phyloP scores from a whole-genome alignment of 192 early-diverging fungal species.

The Kickxella alabastrina region DNA sequence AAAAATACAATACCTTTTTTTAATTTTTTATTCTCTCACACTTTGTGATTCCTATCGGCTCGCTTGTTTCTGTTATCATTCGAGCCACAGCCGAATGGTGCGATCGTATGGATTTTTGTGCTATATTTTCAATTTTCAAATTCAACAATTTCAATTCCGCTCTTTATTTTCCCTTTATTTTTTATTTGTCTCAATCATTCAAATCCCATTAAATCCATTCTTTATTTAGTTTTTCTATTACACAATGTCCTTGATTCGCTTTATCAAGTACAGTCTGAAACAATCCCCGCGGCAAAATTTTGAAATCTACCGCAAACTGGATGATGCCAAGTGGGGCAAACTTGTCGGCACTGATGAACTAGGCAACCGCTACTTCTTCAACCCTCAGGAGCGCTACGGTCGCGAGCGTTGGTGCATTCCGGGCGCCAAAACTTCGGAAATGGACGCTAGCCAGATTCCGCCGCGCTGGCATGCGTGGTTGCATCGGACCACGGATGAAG shows the following conservation, averaged over 20 bases:
- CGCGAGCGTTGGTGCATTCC: conserved; percentile 78
- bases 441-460: conserved; percentile 65
- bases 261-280: conserved; percentile 36
- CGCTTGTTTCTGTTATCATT: no score
- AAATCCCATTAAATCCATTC: no score
- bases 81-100: no score
- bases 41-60: not conserved
- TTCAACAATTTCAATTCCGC: not conserved
- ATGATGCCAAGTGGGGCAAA: conserved; percentile 63
- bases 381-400: conserved; percentile 67
- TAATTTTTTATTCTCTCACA: no score
- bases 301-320: conserved; percentile 46
- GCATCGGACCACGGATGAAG: conserved; percentile 44
- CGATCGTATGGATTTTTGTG: no score
- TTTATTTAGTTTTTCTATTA: not conserved
- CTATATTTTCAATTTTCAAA: no score
- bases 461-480: conserved; percentile 66
- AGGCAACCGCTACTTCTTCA: conserved; percentile 76
- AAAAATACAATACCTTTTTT: no score
- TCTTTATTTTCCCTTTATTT: no score
- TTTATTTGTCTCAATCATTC: no score
- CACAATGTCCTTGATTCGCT: conserved; percentile 42
- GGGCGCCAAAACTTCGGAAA: conserved; percentile 37
- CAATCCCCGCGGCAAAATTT: conserved; percentile 47
- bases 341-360: conserved; percentile 67